Base-by-base conservation (phyloP, 352 stramenopile species). In the Phytophthora pseudosyringae region DNA sequence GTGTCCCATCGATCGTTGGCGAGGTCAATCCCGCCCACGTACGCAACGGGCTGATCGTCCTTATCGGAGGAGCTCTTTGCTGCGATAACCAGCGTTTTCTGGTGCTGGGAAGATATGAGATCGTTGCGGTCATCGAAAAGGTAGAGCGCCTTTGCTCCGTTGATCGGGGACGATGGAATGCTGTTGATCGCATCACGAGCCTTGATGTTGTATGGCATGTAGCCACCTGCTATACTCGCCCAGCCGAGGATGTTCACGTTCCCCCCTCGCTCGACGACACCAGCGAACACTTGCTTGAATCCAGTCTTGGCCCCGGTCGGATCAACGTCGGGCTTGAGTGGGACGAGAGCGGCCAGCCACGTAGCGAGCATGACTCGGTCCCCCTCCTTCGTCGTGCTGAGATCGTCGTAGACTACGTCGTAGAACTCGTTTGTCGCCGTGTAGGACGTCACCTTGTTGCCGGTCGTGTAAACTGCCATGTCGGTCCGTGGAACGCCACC, bases 51-150 rank as follows among this genome's bases (percentile, higher is more conserved):
- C n/a, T n/a, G n/a, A n/a, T n/a, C n/a, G n/a, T n/a, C n/a, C n/a
- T n/a, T n/a, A n/a, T n/a, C n/a, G n/a, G n/a, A n/a, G n/a, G n/a
- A n/a, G n/a, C n/a, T n/a, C n/a, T n/a, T n/a, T n/a, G n/a, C n/a
- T n/a, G n/a, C n/a, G n/a, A n/a, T n/a, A n/a, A n/a, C n/a, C n/a
- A n/a, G n/a, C n/a, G n/a, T n/a, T n/a, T n/a, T n/a, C n/a, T n/a
- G n/a, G n/a, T n/a, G n/a, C n/a, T n/a, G n/a, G n/a, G n/a, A n/a
- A n/a, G n/a, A 25, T 11, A 44, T 44, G 38, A 44, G 38, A 25
- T 44, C n/a, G n/a, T n/a, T n/a, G 0, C 80, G 76, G 59, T 84
- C 75, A 59, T 89, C 80, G 40, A 89, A 88, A 54, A 89, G 49
- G 38, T 73, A 68, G 4, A 51, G 41, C 7, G 61, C 51, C 31